phyloP scores from a whole-genome alignment of 2,329 filamentous ascomycete species.

The Allantophomopsis lycopodina region DNA sequence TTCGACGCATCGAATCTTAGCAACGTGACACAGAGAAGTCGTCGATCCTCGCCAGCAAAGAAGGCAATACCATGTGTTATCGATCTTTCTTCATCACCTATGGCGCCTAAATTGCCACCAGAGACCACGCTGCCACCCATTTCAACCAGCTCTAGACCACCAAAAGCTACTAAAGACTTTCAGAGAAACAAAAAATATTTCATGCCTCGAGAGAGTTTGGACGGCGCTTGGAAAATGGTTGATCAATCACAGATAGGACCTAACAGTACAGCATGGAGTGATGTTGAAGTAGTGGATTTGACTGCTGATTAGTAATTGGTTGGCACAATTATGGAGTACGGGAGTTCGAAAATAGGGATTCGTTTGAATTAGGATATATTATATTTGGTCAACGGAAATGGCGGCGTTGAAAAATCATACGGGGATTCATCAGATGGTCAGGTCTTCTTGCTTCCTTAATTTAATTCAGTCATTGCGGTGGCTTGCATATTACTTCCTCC shows the following conservation, averaged over 20 bases:
- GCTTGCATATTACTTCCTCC: too few relatives aligned
- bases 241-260: slow-evolving; percentile 7
- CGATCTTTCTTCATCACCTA: background rate
- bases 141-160: background rate
- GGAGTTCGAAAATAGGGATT: too few relatives aligned
- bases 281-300: slow-evolving; percentile 5
- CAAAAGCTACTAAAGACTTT: background rate
- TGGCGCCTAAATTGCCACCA: background rate
- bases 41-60: background rate
- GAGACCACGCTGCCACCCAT: background rate
- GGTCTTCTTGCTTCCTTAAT: too few relatives aligned
- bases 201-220: slow-evolving; percentile 18
- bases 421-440: too few relatives aligned
- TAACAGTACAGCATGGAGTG: background rate
- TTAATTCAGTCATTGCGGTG: too few relatives aligned
- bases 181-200: slow-evolving; percentile 12
- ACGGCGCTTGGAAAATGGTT: slow-evolving; percentile 19
- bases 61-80: background rate
- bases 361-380: too few relatives aligned
- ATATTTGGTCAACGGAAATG: too few relatives aligned
- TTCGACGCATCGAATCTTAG: background rate
- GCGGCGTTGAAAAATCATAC: too few relatives aligned
- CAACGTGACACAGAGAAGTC: background rate
- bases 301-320: slow-evolving; percentile 1
- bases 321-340: background rate